Evolutionary conservation across 331 rosid genomes (phyloP).

Genomic region (Phaseolus coccineus): DNA sequence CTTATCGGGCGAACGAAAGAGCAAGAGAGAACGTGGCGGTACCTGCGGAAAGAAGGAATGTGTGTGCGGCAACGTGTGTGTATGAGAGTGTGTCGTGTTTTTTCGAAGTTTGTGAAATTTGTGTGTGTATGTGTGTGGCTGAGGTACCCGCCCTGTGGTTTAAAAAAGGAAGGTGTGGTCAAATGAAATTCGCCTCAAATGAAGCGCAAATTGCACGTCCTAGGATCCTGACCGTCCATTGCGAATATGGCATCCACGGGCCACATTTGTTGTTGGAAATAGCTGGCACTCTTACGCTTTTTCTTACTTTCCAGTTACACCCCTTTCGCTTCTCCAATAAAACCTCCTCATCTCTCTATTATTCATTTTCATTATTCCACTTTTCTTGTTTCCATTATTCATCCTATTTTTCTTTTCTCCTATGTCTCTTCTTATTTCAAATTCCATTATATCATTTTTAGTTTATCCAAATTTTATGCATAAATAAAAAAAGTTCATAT

Average conservation of each 20-base stretch:
- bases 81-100: not conserved
- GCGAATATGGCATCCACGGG: slow-evolving; percentile 54
- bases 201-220: slow-evolving; percentile 53
- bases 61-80: slow-evolving; percentile 28
- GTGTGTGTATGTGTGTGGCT: not conserved
- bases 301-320: slow-evolving; percentile 48
- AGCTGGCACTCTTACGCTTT: slow-evolving; percentile 80
- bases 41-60: slow-evolving; percentile 38
- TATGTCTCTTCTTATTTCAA: not conserved
- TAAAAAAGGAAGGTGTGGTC: slow-evolving; percentile 53
- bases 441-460: not conserved
- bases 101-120: not conserved
- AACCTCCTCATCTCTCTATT: slow-evolving; percentile 12
- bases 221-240: slow-evolving; percentile 64
- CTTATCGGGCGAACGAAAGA: not conserved
- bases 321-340: not conserved
- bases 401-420: not conserved
- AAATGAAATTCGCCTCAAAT: slow-evolving; percentile 66
- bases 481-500: not conserved
- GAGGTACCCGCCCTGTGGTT: slow-evolving; percentile 63
- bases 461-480: not conserved
- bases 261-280: slow-evolving; percentile 73
- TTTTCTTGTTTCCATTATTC: not conserved
- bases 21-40: slow-evolving; percentile 9
- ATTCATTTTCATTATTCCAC: slow-evolving; percentile 12